Percentiles rank a stretch among this genome's conserved stretches.
Evolutionary conservation across 345 rosid species (phyloP).

Genomic region (Populus davidiana): DNA sequence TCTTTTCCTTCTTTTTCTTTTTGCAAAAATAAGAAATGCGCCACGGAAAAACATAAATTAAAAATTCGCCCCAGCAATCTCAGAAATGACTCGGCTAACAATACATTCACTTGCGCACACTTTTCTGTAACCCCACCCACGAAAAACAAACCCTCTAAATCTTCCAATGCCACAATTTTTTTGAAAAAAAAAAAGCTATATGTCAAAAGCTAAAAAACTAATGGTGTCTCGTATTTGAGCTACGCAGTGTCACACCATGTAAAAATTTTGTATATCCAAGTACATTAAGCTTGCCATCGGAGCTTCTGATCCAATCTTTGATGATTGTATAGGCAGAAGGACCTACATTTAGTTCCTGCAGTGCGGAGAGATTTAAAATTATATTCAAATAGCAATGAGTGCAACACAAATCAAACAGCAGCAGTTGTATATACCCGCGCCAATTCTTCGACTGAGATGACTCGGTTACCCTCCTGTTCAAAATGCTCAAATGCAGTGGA

Average conservation of each 20-base stretch:
- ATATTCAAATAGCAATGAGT: neutral
- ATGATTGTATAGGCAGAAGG: slow-evolving; percentile 71
- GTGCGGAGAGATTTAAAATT: neutral
- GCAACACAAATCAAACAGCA: neutral
- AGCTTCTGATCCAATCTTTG: slow-evolving; percentile 72
- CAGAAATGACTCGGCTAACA: neutral
- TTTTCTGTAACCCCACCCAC: slow-evolving; percentile 20
- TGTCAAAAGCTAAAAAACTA: slow-evolving; percentile 19
- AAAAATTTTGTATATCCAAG: slow-evolving; percentile 77
- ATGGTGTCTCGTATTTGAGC: slow-evolving; percentile 72
- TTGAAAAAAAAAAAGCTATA: neutral
- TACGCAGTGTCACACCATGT: slow-evolving; percentile 77
- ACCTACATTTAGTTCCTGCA: slow-evolving; percentile 78
- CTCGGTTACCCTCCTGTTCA: slow-evolving; percentile 79
- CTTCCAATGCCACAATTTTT: slow-evolving; percentile 12
- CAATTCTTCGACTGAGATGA: slow-evolving; percentile 70
- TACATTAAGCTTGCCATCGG: slow-evolving; percentile 84
- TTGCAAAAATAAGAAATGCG: neutral
- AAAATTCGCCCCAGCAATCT: neutral
- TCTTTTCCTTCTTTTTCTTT: neutral
- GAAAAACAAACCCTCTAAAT: slow-evolving; percentile 12
- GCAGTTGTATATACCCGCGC: slow-evolving; percentile 50
- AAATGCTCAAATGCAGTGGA: slow-evolving; percentile 70
- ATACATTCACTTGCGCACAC: slow-evolving; percentile 8
- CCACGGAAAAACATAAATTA: neutral